These are phyloP conservation scores for Pneumocystis sp. DNA, from an alignment of 1,139 yeast species.

Conservation along the genomic window DNA sequence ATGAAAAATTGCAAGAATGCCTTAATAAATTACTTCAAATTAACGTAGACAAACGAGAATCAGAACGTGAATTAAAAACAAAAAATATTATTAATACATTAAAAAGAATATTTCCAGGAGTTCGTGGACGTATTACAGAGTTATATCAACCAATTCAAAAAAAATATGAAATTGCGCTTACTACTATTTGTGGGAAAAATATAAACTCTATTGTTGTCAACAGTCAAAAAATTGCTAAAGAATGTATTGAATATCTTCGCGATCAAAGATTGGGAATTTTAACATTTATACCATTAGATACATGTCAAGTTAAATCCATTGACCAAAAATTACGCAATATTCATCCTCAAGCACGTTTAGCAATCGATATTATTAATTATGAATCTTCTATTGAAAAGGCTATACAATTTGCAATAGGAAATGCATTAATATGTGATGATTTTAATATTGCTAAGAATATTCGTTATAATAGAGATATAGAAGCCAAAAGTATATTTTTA, in stretches of 20 bases:
- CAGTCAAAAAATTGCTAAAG: constrained; percentile 55
- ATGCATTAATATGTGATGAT: constrained; percentile 64
- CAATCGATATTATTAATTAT: constrained; percentile 52
- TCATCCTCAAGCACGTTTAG: constrained; percentile 43
- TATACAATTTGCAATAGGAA: constrained; percentile 65
- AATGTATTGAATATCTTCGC: constrained; percentile 68
- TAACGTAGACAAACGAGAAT: constrained; percentile 61
- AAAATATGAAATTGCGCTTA: constrained; percentile 61
- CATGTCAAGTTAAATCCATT: constrained; percentile 49
- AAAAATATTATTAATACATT: constrained; percentile 59
- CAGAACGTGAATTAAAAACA: constrained; percentile 49
- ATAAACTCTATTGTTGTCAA: constrained; percentile 79
- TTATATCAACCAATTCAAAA: constrained; percentile 66
- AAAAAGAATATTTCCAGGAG: constrained; percentile 63
- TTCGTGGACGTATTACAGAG: constrained; percentile 65
- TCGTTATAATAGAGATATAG: constrained; percentile 50
- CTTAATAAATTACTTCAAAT: constrained; percentile 52
- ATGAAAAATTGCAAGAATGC: constrained; percentile 50
- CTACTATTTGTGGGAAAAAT: constrained; percentile 64
- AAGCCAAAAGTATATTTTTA: constrained; percentile 31
- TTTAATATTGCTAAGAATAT: constrained; percentile 53
- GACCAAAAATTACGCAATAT: constrained; percentile 42
- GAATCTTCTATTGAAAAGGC: constrained; percentile 63
- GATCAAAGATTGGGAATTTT: constrained; percentile 78
- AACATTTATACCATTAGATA: constrained; percentile 76